These are phyloP conservation scores for Emergomyces orientalis DNA, from an alignment of 2,329 filamentous ascomycete species.

Conservation along the genomic window DNA sequence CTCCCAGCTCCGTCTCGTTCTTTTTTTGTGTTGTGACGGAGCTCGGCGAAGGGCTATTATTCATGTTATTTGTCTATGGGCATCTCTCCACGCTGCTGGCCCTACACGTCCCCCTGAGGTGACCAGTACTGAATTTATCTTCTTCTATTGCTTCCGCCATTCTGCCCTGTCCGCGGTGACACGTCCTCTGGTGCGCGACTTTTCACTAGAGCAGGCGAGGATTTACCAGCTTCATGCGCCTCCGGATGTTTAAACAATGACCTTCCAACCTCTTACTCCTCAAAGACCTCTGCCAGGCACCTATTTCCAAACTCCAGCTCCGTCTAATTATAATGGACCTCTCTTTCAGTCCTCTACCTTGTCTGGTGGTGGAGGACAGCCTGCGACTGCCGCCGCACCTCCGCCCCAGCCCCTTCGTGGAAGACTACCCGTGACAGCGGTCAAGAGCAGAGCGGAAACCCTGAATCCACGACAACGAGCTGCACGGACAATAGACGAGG, in stretches of 20 bases:
- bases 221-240: constrained; percentile 4
- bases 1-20: neutral
- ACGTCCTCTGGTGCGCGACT: neutral
- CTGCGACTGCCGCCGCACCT: constrained; percentile 4
- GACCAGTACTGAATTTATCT: neutral
- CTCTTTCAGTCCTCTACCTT: constrained; percentile 20
- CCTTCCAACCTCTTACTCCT: constrained; percentile 35
- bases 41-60: neutral
- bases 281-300: constrained; percentile 34
- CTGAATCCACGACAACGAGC: constrained; percentile 68
- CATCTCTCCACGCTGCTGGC: neutral
- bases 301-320: constrained; percentile 34
- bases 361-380: constrained; percentile 5
- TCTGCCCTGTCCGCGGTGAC: neutral
- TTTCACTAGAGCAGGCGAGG: neutral
- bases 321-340: constrained; percentile 29
- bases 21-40: constrained; percentile 5
- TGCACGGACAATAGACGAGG: constrained; percentile 71
- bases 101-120: neutral
- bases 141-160: neutral
- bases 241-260: constrained; percentile 29
- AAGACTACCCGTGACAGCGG: constrained; percentile 21
- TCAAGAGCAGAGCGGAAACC: constrained; percentile 40
- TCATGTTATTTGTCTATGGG: neutral
- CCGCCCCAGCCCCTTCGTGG: constrained; percentile 11